phyloP scores from a whole-genome alignment of 768 basidiomycete species.

The Lactarius trivialis region DNA sequence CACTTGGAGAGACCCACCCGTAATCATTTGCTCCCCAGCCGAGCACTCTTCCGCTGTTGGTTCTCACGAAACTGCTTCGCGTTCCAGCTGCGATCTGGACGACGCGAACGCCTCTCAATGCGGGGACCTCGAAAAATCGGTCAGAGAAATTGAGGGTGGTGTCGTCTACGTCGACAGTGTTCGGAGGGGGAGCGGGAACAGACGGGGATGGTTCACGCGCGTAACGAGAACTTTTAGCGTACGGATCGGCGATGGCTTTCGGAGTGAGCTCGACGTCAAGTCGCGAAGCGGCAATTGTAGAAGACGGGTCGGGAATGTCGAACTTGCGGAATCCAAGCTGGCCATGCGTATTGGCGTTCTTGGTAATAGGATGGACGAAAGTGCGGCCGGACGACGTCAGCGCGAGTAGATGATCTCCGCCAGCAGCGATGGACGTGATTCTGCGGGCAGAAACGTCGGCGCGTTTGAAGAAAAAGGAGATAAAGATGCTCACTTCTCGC shows the following conservation, averaged over 20 bases:
- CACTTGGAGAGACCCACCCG: conserved; percentile 49
- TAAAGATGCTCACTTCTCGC: conserved; percentile 51
- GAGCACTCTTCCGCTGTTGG: conserved; percentile 63
- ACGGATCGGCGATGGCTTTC: conserved; percentile 47
- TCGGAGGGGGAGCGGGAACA: conserved; percentile 28
- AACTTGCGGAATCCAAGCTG: conserved; percentile 77
- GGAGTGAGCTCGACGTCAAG: conserved; percentile 51
- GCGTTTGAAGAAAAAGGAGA: background rate
- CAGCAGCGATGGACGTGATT: conserved; percentile 67
- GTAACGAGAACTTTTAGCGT: conserved; percentile 39
- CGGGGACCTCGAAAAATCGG: conserved; percentile 68
- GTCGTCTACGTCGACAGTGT: conserved; percentile 29
- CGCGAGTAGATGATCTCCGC: conserved; percentile 65
- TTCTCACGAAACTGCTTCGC: conserved; percentile 67
- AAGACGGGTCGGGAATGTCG: conserved; percentile 37
- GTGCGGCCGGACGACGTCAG: conserved; percentile 68
- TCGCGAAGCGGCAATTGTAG: conserved; percentile 28
- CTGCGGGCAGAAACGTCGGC: conserved; percentile 34
- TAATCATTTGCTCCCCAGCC: conserved; percentile 88
- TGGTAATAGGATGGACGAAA: conserved; percentile 70
- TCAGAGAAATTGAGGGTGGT: conserved; percentile 58
- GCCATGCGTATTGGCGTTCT: conserved; percentile 69
- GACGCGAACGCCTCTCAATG: conserved; percentile 55
- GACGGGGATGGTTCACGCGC: conserved; percentile 32
- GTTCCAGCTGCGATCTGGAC: conserved; percentile 67